phyloP scores from a whole-genome alignment of 1,139 yeast species.

The Nadsonia starkeyi-henricii region DNA sequence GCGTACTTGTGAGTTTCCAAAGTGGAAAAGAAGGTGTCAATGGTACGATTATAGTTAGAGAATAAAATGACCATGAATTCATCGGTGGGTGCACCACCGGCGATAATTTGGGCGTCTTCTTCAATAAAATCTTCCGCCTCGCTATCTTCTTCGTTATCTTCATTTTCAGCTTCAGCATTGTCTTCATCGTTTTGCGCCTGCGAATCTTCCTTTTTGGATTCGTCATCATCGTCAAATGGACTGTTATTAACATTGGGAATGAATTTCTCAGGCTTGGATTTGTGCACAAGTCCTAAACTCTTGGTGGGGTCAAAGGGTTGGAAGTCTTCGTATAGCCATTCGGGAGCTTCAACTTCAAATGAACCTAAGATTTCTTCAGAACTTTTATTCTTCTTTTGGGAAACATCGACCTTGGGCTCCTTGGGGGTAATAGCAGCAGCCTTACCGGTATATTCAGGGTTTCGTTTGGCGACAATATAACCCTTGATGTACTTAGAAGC shows the following conservation, averaged over 20 bases:
- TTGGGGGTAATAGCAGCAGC: constrained; percentile 4
- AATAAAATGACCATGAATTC: background rate
- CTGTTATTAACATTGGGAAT: background rate
- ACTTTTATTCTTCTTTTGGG: constrained; percentile 6
- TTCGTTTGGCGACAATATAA: constrained; percentile 50
- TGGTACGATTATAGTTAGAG: constrained; percentile 61
- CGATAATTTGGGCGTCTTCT: background rate
- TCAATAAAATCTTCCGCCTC: background rate
- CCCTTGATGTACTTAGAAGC: constrained; percentile 28
- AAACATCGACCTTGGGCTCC: constrained; percentile 18
- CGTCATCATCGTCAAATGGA: constrained; percentile 16
- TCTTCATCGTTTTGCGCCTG: background rate
- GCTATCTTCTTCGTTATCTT: background rate
- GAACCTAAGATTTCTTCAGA: constrained; percentile 13
- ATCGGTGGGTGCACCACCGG: constrained; percentile 13
- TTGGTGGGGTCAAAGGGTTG: constrained; percentile 62
- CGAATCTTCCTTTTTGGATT: constrained; percentile 5
- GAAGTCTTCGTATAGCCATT: constrained; percentile 61
- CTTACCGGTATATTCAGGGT: constrained; percentile 34
- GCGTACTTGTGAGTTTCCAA: constrained; percentile 71
- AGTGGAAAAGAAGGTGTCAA: constrained; percentile 75
- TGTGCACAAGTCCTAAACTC: background rate
- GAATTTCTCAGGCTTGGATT: background rate
- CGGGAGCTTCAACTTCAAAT: constrained; percentile 19
- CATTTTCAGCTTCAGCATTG: background rate